Evolutionary conservation across 1,139 yeast genomes (phyloP).

Genomic region (Torulaspora pretoriensis): DNA sequence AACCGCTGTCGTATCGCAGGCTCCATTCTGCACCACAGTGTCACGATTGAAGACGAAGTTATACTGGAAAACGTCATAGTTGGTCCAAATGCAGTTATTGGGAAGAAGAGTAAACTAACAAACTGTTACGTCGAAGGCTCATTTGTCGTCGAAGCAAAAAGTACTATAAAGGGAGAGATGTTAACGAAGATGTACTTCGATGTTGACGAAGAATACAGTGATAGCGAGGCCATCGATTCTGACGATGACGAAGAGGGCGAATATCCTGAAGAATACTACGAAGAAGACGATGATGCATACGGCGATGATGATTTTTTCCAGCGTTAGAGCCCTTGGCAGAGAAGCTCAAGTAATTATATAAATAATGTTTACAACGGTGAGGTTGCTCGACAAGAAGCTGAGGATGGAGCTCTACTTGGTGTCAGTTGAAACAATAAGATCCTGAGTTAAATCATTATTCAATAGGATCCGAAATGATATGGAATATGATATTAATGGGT

Average conservation of each 20-base stretch:
- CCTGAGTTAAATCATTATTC: no score
- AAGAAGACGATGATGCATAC: constrained; percentile 38
- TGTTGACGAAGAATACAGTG: constrained; percentile 34
- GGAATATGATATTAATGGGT: neutral
- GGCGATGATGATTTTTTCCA: constrained; percentile 45
- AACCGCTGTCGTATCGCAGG: constrained; percentile 85
- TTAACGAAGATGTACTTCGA: constrained; percentile 58
- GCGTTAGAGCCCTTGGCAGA: constrained; percentile 31
- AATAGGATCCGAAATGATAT: neutral
- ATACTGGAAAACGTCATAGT: constrained; percentile 80
- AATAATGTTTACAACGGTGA: no score
- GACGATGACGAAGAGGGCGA: constrained; percentile 35
- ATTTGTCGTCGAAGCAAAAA: constrained; percentile 57
- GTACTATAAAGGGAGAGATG: constrained; percentile 78
- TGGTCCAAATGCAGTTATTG: constrained; percentile 64
- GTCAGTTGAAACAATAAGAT: no score
- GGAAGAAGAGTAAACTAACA: constrained; percentile 55
- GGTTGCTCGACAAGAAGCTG: no score
- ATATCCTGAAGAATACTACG: constrained; percentile 44
- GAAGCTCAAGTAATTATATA: no score
- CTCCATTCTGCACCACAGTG: constrained; percentile 71
- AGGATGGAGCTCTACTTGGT: no score
- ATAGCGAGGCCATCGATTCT: constrained; percentile 22
- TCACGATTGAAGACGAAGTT: constrained; percentile 72
- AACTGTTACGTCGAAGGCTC: constrained; percentile 84